Conservation (phyloP, 2,329 filamentous ascomycete genomes). For the Aphanoascus verrucosus region DNA sequence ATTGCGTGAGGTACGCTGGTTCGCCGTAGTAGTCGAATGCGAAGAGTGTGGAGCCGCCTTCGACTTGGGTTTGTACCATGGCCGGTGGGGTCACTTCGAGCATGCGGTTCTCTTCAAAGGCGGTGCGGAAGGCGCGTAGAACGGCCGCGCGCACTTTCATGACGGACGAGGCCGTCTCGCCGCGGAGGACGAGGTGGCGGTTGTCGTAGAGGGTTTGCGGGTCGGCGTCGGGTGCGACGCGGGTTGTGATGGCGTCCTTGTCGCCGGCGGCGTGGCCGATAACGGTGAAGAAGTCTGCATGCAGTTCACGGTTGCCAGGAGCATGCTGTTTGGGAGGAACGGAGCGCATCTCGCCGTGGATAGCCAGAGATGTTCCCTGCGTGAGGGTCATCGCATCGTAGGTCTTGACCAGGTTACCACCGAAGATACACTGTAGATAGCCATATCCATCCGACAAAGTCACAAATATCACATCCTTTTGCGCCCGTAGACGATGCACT, state of each 20-base stretch:
- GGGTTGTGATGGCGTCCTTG: slow-evolving; percentile 85
- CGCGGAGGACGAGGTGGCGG: slow-evolving; percentile 74
- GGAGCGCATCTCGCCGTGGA: slow-evolving; percentile 72
- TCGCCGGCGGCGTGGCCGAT: slow-evolving; percentile 70
- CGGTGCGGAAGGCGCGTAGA: slow-evolving; percentile 67
- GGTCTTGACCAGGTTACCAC: slow-evolving; percentile 75
- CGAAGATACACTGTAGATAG: slow-evolving; percentile 72
- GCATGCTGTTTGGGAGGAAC: slow-evolving; percentile 69
- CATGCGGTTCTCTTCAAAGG: slow-evolving; percentile 65
- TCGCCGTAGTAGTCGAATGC: slow-evolving; percentile 81
- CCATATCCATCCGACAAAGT: slow-evolving; percentile 78
- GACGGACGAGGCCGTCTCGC: slow-evolving; percentile 71
- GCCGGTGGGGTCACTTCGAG: slow-evolving; percentile 80
- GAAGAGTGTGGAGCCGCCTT: slow-evolving; percentile 87
- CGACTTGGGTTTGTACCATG: slow-evolving; percentile 89
- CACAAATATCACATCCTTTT: slow-evolving; percentile 79
- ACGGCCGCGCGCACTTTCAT: slow-evolving; percentile 78
- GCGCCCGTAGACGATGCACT: slow-evolving; percentile 67
- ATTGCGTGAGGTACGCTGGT: slow-evolving; percentile 88
- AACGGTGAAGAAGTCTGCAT: slow-evolving; percentile 79
- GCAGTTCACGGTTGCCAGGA: slow-evolving; percentile 74
- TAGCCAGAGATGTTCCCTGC: slow-evolving; percentile 73
- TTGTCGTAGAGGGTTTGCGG: slow-evolving; percentile 66
- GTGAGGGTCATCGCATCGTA: slow-evolving; percentile 81
- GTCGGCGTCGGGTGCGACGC: slow-evolving; percentile 57